Conservation (phyloP, 2,329 filamentous ascomycete species). For the Epichloe gansuensis region DNA sequence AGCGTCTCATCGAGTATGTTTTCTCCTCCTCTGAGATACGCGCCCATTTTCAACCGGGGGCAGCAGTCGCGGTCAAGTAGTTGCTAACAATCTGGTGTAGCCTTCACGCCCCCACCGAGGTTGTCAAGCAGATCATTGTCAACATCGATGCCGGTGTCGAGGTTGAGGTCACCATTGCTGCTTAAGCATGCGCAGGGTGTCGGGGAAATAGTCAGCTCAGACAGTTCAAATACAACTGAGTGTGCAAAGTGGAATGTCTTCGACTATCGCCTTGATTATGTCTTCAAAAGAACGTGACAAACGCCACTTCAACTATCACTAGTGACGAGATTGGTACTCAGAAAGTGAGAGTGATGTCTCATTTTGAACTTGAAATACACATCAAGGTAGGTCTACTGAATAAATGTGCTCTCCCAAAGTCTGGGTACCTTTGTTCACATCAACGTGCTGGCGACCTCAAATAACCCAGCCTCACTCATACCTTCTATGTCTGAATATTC, state of each 20-base stretch:
- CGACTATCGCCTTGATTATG: not conserved
- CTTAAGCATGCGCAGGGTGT: constrained; percentile 35
- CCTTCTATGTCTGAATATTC: not conserved
- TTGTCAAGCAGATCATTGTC: constrained; percentile 93
- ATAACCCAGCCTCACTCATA: not conserved
- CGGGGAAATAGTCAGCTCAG: not conserved
- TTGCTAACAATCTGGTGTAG: constrained; percentile 26
- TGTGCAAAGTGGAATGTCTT: not conserved
- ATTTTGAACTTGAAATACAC: no score
- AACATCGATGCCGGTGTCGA: constrained; percentile 91
- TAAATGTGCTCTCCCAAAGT: no score
- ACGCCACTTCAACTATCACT: no score
- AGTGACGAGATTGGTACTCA: no score
- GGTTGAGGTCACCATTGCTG: constrained; percentile 86
- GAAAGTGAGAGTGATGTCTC: no score
- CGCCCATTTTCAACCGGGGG: not conserved
- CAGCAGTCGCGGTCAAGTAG: not conserved
- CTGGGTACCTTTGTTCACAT: not conserved
- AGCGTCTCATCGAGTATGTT: constrained; percentile 85
- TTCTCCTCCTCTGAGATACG: not conserved
- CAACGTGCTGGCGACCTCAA: not conserved
- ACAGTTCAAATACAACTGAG: constrained; percentile 6
- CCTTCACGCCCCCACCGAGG: constrained; percentile 93
- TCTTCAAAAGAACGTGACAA: not conserved
- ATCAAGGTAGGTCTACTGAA: no score